These are phyloP conservation scores for Polyplosphaeria fusca DNA, from an alignment of 495 filamentous ascomycete genomes.

Conservation along the genomic window DNA sequence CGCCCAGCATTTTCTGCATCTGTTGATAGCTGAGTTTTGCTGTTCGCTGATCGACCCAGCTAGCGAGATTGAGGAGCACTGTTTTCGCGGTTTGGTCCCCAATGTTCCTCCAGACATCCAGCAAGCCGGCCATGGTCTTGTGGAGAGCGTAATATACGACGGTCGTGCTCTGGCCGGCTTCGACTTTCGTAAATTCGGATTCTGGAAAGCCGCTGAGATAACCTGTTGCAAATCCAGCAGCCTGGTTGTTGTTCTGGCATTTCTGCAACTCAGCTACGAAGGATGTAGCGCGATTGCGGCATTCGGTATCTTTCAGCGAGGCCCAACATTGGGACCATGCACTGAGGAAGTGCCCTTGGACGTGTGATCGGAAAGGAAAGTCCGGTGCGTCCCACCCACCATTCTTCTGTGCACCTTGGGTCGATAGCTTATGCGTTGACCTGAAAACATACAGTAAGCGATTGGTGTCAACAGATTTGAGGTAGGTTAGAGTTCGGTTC, in stretches of 20 bases:
- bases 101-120: conserved; percentile 41
- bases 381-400: conserved; percentile 44
- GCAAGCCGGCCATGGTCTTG: conserved; percentile 37
- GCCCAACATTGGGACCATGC: conserved; percentile 40
- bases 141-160: conserved; percentile 39
- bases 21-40: conserved; percentile 32
- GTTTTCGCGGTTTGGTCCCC: conserved; percentile 36
- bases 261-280: conserved; percentile 42
- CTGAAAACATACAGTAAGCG: conserved; percentile 44
- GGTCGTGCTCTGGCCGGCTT: conserved; percentile 34
- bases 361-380: conserved; percentile 44
- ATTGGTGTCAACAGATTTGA: conserved; percentile 40
- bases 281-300: conserved; percentile 37
- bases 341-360: conserved; percentile 42
- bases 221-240: conserved; percentile 29
- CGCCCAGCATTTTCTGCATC: conserved; percentile 42
- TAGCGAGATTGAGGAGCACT: conserved; percentile 38
- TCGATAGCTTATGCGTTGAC: conserved; percentile 39
- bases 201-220: conserved; percentile 44
- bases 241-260: conserved; percentile 42
- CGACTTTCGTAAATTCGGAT: conserved; percentile 39
- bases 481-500: conserved; percentile 39
- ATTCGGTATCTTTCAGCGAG: conserved; percentile 32
- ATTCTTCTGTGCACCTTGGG: conserved; percentile 36
- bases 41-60: conserved; percentile 43